phyloP scores from a whole-genome alignment of 306 rosid genomes.

The Casuarina equisetifolia region DNA sequence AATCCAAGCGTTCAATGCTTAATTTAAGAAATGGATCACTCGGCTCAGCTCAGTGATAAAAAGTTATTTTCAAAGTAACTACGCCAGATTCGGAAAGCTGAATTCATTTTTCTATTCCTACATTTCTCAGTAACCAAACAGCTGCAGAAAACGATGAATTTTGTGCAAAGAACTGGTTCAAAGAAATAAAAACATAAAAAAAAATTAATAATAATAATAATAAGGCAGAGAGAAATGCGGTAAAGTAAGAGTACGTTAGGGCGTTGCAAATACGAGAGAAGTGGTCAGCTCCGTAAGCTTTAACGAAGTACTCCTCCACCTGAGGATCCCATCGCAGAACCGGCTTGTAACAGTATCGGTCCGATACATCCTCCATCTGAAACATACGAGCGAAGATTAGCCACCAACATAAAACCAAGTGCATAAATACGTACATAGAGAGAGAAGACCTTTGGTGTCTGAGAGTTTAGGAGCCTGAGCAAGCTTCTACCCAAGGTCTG shows the following conservation, averaged over 20 bases:
- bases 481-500: conserved; percentile 30
- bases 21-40: no score
- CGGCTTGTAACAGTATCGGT: conserved; percentile 64
- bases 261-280: conserved; percentile 80
- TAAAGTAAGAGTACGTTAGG: conserved; percentile 45
- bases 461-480: conserved; percentile 28
- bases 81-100: neutral
- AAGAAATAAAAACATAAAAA: neutral
- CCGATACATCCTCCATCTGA: conserved; percentile 48
- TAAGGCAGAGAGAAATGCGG: neutral
- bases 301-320: conserved; percentile 60
- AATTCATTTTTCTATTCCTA: neutral
- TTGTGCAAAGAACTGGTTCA: neutral
- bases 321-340: conserved; percentile 65
- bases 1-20: no score
- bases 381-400: neutral
- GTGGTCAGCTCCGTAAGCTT: conserved; percentile 66
- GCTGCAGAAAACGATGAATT: neutral
- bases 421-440: neutral
- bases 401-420: neutral
- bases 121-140: neutral
- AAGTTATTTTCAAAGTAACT: no score
- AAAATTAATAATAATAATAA: neutral
- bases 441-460: conserved; percentile 13
- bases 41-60: no score